These are phyloP conservation scores for Podospora pseudoanserina DNA, from an alignment of 495 filamentous ascomycete species.

Conservation along the genomic window DNA sequence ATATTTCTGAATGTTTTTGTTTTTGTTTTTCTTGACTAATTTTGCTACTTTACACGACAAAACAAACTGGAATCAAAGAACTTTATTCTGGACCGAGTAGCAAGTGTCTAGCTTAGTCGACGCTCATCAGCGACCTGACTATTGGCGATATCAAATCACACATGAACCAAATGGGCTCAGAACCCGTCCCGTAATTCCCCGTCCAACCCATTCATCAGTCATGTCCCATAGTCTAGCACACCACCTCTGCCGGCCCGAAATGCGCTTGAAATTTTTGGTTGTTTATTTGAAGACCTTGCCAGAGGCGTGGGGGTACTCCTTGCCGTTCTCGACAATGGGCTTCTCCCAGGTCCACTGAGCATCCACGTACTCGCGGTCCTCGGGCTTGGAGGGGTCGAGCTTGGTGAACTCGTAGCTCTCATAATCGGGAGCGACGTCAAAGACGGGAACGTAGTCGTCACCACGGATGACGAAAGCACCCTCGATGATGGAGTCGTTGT, in stretches of 20 bases:
- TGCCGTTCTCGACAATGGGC: slow-evolving; percentile 70
- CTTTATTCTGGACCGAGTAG: slow-evolving; percentile 8
- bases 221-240: slow-evolving; percentile 34
- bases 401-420: slow-evolving; percentile 96
- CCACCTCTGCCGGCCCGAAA: slow-evolving; percentile 18
- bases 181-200: slow-evolving; percentile 24
- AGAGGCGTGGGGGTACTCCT: slow-evolving; percentile 65
- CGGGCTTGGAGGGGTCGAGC: slow-evolving; percentile 80
- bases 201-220: slow-evolving; percentile 35
- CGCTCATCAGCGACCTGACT: slow-evolving; percentile 22
- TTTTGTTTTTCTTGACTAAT: background rate
- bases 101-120: slow-evolving; percentile 26
- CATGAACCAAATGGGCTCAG: slow-evolving; percentile 27
- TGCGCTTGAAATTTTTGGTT: slow-evolving; percentile 16
- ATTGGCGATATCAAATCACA: slow-evolving; percentile 25
- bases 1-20: background rate
- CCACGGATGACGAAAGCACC: slow-evolving; percentile 95
- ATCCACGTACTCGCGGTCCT: slow-evolving; percentile 79
- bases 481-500: slow-evolving; percentile 81
- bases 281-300: slow-evolving; percentile 99
- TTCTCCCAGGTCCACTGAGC: slow-evolving; percentile 85
- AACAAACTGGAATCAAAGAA: background rate
- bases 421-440: slow-evolving; percentile 94
- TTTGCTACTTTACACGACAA: background rate
- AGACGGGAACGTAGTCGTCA: slow-evolving; percentile 78